Conservation (phyloP, 2,329 filamentous ascomycete species). For the Stachybotrys echinatus region DNA sequence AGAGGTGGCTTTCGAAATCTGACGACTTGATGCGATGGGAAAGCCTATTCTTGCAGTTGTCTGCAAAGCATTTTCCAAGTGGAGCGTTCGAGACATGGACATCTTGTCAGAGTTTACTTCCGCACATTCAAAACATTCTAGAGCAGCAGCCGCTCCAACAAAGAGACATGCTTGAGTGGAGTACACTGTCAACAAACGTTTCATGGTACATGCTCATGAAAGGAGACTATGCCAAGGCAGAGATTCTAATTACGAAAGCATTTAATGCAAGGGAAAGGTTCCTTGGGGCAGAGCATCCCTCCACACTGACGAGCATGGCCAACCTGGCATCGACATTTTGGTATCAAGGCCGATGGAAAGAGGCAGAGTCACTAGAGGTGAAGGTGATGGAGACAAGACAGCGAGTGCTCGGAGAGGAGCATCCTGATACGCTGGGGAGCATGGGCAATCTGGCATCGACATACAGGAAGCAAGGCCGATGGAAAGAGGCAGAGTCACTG, state of each 20-base stretch:
- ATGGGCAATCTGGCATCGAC: conserved; percentile 1
- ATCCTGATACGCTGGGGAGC: conserved; percentile 3
- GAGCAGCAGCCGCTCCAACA: not conserved
- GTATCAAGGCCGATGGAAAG: not conserved
- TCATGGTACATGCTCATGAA: conserved; percentile 1
- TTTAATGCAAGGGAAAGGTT: not conserved
- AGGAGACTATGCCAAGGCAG: conserved; percentile 4
- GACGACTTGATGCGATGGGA: conserved; percentile 4
- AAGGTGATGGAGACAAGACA: not conserved
- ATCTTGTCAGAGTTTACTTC: conserved; percentile 7
- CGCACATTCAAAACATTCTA: conserved; percentile 8
- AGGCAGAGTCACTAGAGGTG: not conserved
- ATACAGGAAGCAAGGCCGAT: not conserved
- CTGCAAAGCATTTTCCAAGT: conserved; percentile 7
- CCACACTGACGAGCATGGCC: conserved; percentile 1
- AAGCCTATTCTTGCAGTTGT: conserved; percentile 5
- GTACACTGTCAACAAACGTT: conserved; percentile 5
- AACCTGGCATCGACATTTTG: conserved; percentile 2
- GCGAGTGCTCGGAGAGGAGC: no score
- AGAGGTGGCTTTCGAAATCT: conserved; percentile 11
- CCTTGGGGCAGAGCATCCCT: conserved; percentile 3
- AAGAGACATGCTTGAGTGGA: not conserved
- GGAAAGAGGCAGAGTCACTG: not conserved
- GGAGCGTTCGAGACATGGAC: conserved; percentile 9
- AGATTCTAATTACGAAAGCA: not conserved